phyloP scores from a whole-genome alignment of 257 asterid genomes.

The Solanum paucissectum region DNA sequence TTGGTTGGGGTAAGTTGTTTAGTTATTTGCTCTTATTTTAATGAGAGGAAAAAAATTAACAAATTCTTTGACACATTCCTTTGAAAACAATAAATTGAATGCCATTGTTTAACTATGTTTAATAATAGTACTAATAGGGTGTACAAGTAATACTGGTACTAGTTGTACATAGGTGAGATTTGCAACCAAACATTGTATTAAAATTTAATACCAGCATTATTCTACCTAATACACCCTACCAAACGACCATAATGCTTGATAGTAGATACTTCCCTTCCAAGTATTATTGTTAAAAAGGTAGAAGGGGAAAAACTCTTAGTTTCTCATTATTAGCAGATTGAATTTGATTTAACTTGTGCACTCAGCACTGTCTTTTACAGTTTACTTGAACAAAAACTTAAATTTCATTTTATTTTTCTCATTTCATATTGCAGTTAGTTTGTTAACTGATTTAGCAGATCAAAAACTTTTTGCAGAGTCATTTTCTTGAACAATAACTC shows the following conservation, averaged over 20 bases:
- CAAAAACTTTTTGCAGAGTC: neutral
- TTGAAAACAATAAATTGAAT: neutral
- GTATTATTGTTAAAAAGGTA: neutral
- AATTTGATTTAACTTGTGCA: neutral
- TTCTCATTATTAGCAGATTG: neutral
- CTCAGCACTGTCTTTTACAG: neutral
- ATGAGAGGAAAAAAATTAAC: neutral
- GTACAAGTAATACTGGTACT: neutral
- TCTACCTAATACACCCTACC: neutral
- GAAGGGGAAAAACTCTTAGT: neutral
- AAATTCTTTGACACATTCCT: neutral
- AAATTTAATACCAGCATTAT: neutral
- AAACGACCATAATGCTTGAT: neutral
- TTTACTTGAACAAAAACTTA: neutral
- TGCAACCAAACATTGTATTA: neutral
- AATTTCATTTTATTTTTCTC: neutral
- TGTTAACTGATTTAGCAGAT: neutral
- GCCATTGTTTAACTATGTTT: neutral
- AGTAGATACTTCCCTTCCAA: neutral
- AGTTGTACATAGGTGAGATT: neutral
- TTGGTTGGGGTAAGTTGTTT: conserved; percentile 81
- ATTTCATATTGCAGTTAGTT: neutral
- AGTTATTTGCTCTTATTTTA: neutral
- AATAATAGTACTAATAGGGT: neutral
- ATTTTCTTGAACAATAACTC: neutral